These are phyloP conservation scores for Lentinula aciculospora DNA, from an alignment of 768 basidiomycete genomes.

Conservation along the genomic window DNA sequence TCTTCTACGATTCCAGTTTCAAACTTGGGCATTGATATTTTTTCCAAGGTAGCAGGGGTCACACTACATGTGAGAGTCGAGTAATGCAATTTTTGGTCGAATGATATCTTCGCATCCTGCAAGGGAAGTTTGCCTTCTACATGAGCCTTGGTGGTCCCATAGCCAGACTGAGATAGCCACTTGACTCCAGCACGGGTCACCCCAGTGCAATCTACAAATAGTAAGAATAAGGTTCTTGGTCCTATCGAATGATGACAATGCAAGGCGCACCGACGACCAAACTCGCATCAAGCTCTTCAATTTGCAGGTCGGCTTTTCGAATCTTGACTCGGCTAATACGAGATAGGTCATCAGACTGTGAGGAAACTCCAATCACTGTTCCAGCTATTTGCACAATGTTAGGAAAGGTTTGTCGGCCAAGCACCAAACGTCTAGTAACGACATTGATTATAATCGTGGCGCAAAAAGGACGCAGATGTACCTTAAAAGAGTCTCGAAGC, in stretches of 20 bases:
- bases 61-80: constrained; percentile 10
- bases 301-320: constrained; percentile 3
- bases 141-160: background rate
- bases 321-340: constrained; percentile 10
- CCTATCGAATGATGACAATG: background rate
- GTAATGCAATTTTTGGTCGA: constrained; percentile 16
- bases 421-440: constrained; percentile 10
- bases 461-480: background rate
- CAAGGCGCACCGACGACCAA: constrained; percentile 15
- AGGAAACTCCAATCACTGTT: constrained; percentile 11
- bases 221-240: constrained; percentile 9
- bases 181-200: constrained; percentile 12
- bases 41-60: constrained; percentile 4
- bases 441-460: background rate
- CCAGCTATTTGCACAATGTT: constrained; percentile 16
- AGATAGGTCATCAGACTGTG: background rate
- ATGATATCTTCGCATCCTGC: constrained; percentile 8
- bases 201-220: constrained; percentile 17
- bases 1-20: constrained; percentile 5
- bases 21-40: constrained; percentile 8
- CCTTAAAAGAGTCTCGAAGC: constrained; percentile 15
- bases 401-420: constrained; percentile 8
- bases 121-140: background rate
- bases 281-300: constrained; percentile 6
- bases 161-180: constrained; percentile 11